Evolutionary conservation across 495 filamentous ascomycete species (phyloP).

Genomic region (Apiosordaria backusii): DNA sequence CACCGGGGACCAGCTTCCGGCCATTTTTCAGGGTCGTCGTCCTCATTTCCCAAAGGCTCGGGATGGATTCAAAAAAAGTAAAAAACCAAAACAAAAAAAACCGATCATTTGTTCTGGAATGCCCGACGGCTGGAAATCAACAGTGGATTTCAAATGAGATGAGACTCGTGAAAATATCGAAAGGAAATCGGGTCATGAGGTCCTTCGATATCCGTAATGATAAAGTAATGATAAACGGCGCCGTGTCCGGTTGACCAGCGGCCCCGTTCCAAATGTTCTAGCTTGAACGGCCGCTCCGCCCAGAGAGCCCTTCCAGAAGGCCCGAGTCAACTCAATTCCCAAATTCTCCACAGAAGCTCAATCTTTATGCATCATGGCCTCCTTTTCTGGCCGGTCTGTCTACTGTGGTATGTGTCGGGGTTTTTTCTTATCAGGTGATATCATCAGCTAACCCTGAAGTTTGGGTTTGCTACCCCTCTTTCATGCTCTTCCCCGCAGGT

Average conservation of each 20-base stretch:
- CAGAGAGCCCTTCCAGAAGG: neutral
- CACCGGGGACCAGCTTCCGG: neutral
- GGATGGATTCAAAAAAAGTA: neutral
- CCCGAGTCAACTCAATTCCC: neutral
- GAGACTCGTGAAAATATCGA: neutral
- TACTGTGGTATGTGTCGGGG: too few relatives aligned
- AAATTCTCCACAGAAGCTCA: neutral
- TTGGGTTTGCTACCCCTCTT: neutral
- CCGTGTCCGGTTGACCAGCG: neutral
- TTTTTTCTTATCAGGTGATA: neutral
- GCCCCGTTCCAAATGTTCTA: neutral
- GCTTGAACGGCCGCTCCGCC: neutral
- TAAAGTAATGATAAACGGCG: too few relatives aligned
- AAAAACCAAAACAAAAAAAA: too few relatives aligned
- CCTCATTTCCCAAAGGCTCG: neutral
- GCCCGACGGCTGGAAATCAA: neutral
- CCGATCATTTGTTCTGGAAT: neutral
- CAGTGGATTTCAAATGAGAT: neutral
- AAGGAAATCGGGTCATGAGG: neutral
- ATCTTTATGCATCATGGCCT: too few relatives aligned
- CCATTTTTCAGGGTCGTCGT: neutral
- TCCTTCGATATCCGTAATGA: neutral
- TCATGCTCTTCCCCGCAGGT: neutral
- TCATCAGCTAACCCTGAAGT: neutral
- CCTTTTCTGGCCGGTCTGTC: too few relatives aligned